Evolutionary conservation across 2,329 filamentous ascomycete species (phyloP).

Genomic region (Diaporthe vaccinii): DNA sequence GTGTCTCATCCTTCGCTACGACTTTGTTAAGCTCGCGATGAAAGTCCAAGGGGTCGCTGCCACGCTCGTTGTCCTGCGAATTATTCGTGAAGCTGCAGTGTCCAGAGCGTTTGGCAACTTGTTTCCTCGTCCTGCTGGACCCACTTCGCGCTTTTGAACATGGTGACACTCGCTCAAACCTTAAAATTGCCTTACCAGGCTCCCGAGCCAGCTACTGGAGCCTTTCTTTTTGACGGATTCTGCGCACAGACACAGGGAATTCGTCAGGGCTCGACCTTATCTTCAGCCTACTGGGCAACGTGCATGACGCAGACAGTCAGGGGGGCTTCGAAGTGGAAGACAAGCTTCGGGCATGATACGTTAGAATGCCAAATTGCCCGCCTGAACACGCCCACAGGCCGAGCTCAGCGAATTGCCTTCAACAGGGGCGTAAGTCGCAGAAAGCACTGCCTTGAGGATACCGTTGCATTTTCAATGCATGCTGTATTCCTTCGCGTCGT

Average conservation of each 20-base stretch:
- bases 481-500: background rate
- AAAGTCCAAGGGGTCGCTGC: background rate
- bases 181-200: conserved; percentile 7
- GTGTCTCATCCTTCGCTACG: background rate
- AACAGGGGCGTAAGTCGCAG: no score
- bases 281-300: background rate
- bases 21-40: background rate
- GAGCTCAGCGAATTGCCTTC: no score
- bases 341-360: conserved; percentile 6
- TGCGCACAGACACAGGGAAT: conserved; percentile 1
- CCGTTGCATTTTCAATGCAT: background rate
- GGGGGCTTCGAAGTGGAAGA: background rate
- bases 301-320: background rate
- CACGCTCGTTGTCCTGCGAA: background rate
- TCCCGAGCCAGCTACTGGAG: background rate
- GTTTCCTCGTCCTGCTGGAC: background rate
- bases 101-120: background rate
- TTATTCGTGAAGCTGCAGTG: no score
- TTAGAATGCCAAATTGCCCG: background rate
- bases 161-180: background rate
- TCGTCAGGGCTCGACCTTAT: background rate
- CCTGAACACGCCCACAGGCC: background rate
- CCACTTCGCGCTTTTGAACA: background rate
- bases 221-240: background rate
- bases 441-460: background rate